Base-by-base conservation (phyloP, 2,329 filamentous ascomycete genomes). In the Aspergillus sp. region DNA sequence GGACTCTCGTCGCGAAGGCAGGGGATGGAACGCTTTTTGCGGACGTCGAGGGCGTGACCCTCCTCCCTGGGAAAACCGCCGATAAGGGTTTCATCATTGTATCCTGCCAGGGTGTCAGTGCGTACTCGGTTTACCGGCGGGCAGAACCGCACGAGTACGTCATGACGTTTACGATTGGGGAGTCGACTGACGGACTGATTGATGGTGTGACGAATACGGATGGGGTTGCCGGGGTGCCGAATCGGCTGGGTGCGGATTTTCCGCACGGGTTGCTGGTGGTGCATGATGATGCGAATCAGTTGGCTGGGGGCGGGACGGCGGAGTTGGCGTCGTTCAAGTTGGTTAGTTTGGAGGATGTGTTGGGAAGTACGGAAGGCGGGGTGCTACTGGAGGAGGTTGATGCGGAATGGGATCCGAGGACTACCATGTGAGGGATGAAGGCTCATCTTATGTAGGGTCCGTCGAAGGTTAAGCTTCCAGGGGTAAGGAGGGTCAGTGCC, bases 281-380 rank as follows among this genome's bases (percentile, higher is more conserved):
- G 4, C 51, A 52, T 30, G 51, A 52, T 46, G 51, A 52, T 46
- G 51, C 46, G 20, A 49, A 52, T 42, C 51, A 49, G 41, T n/a
- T 52, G 20, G n/a, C 30, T 13, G 16, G 2, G 2, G 51, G 51
- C 10, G 46, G 24, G 1, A 52, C 51, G 17, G 51, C 46, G 5
- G 46, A 52, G 41, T 8, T 52, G 33, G 51, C 51, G 3, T 45
- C 41, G 13, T 52, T 52, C 8, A 52, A 52, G 51, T 32, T 49
- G 13, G 20, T 49, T 7, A 52, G 51, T 45, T 30, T 52, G 4
- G 14, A 16, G 33, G 51, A 46, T 42, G 42, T 49, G 3, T 47
- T 52, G 33, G 41, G 35, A 4, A 16, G 41, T 1, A 20, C n/a
- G 30, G 40, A 41, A 40, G 40, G 22, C 3, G 13, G 9, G n/a